Evolutionary conservation across 306 rosid species (phyloP).

Genomic region (Lathyrus oleraceus): DNA sequence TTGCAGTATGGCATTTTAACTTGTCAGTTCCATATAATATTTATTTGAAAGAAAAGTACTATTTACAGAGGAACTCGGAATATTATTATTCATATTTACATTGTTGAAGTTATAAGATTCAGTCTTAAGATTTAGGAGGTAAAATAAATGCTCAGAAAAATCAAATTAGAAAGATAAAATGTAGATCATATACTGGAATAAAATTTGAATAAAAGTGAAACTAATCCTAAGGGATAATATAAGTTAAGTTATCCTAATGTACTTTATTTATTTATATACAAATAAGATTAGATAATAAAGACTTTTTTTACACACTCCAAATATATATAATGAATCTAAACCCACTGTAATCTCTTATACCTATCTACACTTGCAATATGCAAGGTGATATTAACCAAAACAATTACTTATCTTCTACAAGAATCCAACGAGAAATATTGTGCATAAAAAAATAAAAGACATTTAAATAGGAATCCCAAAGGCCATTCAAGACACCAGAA

Average conservation of each 20-base stretch:
- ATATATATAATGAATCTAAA: neutral
- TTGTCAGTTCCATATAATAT: neutral
- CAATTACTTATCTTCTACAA: conserved; percentile 13
- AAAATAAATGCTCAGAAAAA: neutral
- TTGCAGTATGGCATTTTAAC: conserved; percentile 15
- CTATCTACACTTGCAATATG: neutral
- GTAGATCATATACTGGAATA: neutral
- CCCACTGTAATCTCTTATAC: neutral
- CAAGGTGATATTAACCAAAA: neutral
- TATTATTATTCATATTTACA: neutral
- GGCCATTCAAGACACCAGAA: conserved; percentile 23
- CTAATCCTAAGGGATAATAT: neutral
- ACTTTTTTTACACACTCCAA: neutral
- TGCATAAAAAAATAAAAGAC: conserved; percentile 1
- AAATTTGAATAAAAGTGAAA: neutral
- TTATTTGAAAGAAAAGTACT: neutral
- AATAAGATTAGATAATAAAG: neutral
- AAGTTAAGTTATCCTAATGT: neutral
- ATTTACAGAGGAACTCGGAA: neutral
- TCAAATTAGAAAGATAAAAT: neutral
- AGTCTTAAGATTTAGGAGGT: neutral
- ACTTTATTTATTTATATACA: neutral
- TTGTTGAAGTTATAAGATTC: neutral
- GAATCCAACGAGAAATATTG: conserved; percentile 9
- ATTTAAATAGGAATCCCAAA: conserved; percentile 22